A percentile compares a stretch with the other conserved stretches of the same genome.
Conservation (phyloP, 1,284 basidiomycete genomes). For the Schizopora paradoxa region DNA sequence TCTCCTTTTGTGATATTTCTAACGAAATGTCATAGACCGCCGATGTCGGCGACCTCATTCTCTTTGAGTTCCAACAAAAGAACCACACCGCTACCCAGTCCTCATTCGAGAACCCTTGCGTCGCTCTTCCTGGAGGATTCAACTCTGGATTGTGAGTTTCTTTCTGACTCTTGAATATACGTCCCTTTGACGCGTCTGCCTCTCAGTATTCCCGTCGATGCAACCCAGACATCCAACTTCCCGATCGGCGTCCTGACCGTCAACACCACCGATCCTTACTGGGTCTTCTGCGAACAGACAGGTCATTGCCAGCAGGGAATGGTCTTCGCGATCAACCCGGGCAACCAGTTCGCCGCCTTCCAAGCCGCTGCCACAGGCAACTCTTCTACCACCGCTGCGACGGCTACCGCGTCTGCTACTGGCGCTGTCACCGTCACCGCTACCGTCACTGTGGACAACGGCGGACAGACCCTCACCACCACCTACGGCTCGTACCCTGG, state of each 20-base stretch:
- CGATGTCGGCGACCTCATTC: slow-evolving; percentile 41
- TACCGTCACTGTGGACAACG: slow-evolving; percentile 12
- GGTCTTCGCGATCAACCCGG: slow-evolving; percentile 63
- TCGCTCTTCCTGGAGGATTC: slow-evolving; percentile 38
- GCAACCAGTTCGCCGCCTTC: slow-evolving; percentile 46
- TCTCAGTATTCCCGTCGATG: slow-evolving; percentile 45
- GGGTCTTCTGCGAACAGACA: slow-evolving; percentile 49
- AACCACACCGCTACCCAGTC: slow-evolving; percentile 65
- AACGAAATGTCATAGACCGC: slow-evolving; percentile 35
- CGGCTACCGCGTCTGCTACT: slow-evolving; percentile 13
- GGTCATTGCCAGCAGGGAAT: slow-evolving; percentile 50
- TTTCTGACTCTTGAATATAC: background rate
- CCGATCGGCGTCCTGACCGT: slow-evolving; percentile 41
- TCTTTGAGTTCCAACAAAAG: slow-evolving; percentile 52
- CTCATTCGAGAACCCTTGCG: slow-evolving; percentile 47
- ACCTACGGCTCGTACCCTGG: slow-evolving; percentile 18
- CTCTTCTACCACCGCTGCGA: slow-evolving; percentile 20
- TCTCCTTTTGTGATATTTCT: slow-evolving; percentile 4
- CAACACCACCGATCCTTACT: slow-evolving; percentile 44
- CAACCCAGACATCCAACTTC: slow-evolving; percentile 38
- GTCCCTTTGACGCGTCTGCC: slow-evolving; percentile 6
- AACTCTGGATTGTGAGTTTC: slow-evolving; percentile 52
- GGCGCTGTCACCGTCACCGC: slow-evolving; percentile 16
- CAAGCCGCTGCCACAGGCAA: slow-evolving; percentile 34
- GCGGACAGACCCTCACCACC: slow-evolving; percentile 14